phyloP scores from a whole-genome alignment of 2,329 filamentous ascomycete species.

The Calonectria hawksworthii region DNA sequence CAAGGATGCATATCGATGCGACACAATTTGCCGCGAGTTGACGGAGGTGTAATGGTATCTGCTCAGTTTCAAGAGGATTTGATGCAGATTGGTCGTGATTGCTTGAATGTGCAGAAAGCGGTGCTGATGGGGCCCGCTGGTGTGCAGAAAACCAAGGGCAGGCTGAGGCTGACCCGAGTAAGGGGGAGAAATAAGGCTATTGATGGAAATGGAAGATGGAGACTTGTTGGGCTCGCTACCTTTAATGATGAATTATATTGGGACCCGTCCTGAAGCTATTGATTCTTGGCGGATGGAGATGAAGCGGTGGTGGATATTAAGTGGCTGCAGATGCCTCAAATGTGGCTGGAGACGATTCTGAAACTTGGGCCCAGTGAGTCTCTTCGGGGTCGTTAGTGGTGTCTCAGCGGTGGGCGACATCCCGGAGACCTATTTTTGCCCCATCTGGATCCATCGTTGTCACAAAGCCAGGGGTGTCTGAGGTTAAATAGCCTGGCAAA shows the following conservation, averaged over 20 bases:
- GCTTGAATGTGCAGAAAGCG: neutral
- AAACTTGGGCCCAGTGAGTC: slow-evolving; percentile 11
- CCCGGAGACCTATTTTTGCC: slow-evolving; percentile 4
- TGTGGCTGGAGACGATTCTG: slow-evolving; percentile 4
- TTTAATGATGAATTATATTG: neutral
- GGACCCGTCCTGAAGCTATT: neutral
- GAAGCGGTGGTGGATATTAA: neutral
- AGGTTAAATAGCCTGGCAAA: slow-evolving; percentile 3
- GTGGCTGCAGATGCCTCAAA: neutral
- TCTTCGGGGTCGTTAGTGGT: slow-evolving; percentile 6
- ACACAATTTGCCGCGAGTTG: neutral
- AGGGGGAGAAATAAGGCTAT: neutral
- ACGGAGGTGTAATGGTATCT: neutral
- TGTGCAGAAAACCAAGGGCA: neutral
- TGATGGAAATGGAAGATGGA: neutral
- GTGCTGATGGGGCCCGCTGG: neutral
- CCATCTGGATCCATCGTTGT: neutral
- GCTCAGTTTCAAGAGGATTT: neutral
- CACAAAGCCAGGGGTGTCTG: neutral
- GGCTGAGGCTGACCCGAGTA: neutral
- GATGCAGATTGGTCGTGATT: neutral
- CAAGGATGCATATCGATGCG: neutral
- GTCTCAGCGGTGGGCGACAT: slow-evolving; percentile 6
- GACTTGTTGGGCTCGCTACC: neutral
- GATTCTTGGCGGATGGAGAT: neutral